Evolutionary conservation across 1,139 yeast genomes (phyloP).

Genomic region (Yamadazyma triangularis): DNA sequence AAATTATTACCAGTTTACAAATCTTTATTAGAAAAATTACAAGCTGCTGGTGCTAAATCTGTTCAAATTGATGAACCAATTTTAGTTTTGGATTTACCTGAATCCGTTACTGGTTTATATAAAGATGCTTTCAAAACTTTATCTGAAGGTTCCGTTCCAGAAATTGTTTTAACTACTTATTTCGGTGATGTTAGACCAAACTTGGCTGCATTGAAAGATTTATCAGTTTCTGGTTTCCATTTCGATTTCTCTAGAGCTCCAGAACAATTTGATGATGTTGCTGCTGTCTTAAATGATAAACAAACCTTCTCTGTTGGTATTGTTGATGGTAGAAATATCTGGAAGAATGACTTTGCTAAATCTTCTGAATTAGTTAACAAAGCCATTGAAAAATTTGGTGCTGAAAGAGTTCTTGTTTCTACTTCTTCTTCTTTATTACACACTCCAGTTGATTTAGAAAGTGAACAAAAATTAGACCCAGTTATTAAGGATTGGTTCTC

Average conservation of each 20-base stretch:
- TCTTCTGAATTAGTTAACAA: slow-evolving; percentile 77
- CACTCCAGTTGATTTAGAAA: slow-evolving; percentile 94
- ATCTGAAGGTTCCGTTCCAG: slow-evolving; percentile 67
- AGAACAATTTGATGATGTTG: slow-evolving; percentile 87
- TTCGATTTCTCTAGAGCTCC: slow-evolving; percentile 96
- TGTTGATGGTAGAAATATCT: slow-evolving; percentile 98
- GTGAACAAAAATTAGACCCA: slow-evolving; percentile 85
- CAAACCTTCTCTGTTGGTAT: slow-evolving; percentile 94
- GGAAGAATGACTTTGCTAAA: slow-evolving; percentile 93
- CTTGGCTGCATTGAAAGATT: slow-evolving; percentile 78
- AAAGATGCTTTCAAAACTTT: slow-evolving; percentile 78
- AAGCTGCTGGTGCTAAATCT: slow-evolving; percentile 90
- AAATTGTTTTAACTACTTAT: slow-evolving; percentile 82
- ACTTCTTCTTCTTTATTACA: slow-evolving; percentile 96
- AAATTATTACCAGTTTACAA: slow-evolving; percentile 90
- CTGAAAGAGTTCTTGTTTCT: slow-evolving; percentile 84
- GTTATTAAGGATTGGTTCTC: slow-evolving; percentile 97
- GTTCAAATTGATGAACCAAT: slow-evolving; percentile 98
- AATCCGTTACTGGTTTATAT: slow-evolving; percentile 77
- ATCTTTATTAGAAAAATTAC: slow-evolving; percentile 80
- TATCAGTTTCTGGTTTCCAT: slow-evolving; percentile 95
- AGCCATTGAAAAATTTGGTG: slow-evolving; percentile 82
- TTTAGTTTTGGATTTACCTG: slow-evolving; percentile 89
- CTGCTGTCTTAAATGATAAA: slow-evolving; percentile 52
- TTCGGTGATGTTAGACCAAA: slow-evolving; percentile 99